Base-by-base conservation (phyloP, 441 rosid genomes). In the Gossypium davidsonii region DNA sequence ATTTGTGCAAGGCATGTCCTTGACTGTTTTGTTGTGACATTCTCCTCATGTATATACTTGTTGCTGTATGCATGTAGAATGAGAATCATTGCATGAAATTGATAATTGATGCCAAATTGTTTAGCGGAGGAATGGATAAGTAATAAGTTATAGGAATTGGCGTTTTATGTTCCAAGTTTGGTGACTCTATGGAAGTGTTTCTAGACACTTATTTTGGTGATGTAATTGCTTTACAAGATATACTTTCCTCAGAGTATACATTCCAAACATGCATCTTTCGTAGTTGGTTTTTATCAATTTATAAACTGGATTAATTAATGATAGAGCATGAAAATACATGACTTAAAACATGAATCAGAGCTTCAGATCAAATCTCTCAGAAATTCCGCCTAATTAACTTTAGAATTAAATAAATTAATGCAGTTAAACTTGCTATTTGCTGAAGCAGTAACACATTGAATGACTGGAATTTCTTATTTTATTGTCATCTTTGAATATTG, bases 211-310 rank as follows among this genome's bases (percentile, higher is more conserved):
- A 62, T 62, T 62, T 62, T 62, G 49, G 49, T 37, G 49, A 34
- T 62, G n/a, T 62, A 37, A 62, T 62, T 37, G 67, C 49, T 37
- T 62, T 42, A 9, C 67, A 37, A 62, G 26, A 62, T 37, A 37
- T 4, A 1, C 25, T 34, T 62, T 17, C 51, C 49, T 62, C 65
- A n/a, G 65, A 15, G 4, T 25, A 3, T 60, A 60, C 15, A 1
- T 14, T 26, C 37, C 17, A 14, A 28, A 60, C 39, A 26, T 58
- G 37, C 34, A 58, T 58, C 17, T 58, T 58, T 25, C 8, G 6
- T 58, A 6, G 28, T 11, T 12, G 34, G 6, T 58, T 58, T 25
- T 57, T 57, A 8, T 57, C 7, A 57, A 57, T 57, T 57, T 57
- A 57, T 12, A 0, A 57, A 12, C 62, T 58, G 63, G 63, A 58